Conservation (phyloP, 1,284 basidiomycete genomes). For the Ceratobasidium papillatum region DNA sequence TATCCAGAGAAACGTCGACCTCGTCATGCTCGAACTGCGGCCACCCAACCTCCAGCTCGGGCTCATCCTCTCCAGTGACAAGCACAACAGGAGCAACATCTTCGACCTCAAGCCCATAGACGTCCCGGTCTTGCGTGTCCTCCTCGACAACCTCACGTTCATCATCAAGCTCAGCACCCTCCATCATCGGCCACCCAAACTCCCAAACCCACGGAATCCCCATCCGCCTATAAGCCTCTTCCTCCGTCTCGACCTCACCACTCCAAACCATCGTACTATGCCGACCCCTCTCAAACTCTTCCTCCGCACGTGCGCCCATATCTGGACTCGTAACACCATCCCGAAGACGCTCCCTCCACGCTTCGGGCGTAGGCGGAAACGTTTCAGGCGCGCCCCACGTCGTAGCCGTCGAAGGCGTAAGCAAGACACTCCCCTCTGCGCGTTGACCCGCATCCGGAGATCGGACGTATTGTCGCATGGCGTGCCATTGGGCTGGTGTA, state of each 20-base stretch:
- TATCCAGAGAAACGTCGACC: not conserved
- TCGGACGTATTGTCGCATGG: constrained; percentile 54
- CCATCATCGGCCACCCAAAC: constrained; percentile 15
- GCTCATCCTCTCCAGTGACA: not conserved
- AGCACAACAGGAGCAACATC: not conserved
- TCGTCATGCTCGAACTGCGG: not conserved
- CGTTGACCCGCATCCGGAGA: constrained; percentile 60
- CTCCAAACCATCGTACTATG: constrained; percentile 24
- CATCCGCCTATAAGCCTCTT: constrained; percentile 30
- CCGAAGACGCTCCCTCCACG: not conserved
- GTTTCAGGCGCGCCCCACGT: constrained; percentile 57
- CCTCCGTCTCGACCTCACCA: constrained; percentile 18
- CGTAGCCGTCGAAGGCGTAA: constrained; percentile 54
- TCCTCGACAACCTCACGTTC: not conserved
- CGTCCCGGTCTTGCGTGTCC: not conserved
- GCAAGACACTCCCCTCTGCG: constrained; percentile 44
- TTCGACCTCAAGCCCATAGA: not conserved
- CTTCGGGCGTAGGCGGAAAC: constrained; percentile 36
- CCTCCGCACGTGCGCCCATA: not conserved
- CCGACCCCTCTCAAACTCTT: constrained; percentile 4
- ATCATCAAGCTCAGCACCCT: not conserved
- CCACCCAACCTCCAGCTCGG: constrained; percentile 19
- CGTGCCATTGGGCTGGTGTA: constrained; percentile 39
- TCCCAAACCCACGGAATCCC: constrained; percentile 11
- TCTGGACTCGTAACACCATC: constrained; percentile 23